These are phyloP conservation scores for Tuctoria greenei DNA, from an alignment of 176 grass and related monocot genomes.

Conservation along the genomic window DNA sequence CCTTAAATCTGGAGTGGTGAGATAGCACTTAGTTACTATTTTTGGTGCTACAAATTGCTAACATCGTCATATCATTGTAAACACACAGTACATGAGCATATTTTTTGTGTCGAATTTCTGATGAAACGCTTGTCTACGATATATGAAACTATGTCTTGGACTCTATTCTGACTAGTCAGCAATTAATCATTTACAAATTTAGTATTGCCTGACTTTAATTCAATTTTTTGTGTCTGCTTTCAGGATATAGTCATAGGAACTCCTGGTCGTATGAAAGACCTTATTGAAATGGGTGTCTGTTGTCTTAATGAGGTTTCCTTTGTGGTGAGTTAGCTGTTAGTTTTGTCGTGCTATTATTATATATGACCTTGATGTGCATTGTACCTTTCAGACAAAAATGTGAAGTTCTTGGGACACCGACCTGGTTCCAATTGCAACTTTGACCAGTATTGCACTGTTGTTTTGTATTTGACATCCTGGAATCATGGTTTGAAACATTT, in stretches of 20 bases:
- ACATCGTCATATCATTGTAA: slow-evolving; percentile 8
- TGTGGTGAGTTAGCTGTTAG: slow-evolving; percentile 59
- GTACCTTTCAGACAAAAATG: neutral
- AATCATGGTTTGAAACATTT: neutral
- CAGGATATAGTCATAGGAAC: slow-evolving; percentile 97
- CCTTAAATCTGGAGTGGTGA: slow-evolving; percentile 96
- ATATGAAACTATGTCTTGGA: neutral
- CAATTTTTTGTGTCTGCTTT: slow-evolving; percentile 27
- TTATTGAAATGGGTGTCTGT: slow-evolving; percentile 92
- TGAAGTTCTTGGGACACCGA: neutral
- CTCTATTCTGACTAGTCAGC: neutral
- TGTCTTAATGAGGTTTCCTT: slow-evolving; percentile 76
- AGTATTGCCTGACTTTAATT: neutral
- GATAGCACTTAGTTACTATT: slow-evolving; percentile 29
- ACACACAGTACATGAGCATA: neutral
- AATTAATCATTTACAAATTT: neutral
- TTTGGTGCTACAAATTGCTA: neutral
- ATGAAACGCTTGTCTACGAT: slow-evolving; percentile 1
- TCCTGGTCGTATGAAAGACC: slow-evolving; percentile 94
- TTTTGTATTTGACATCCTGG: neutral
- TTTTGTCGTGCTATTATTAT: slow-evolving; percentile 3
- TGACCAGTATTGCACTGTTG: neutral
- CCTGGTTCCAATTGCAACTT: neutral
- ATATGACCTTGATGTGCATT: slow-evolving; percentile 9
- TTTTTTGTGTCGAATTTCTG: neutral